Evolutionary conservation across 108 stramenopile species (phyloP), one percentile per base, ranked within the genome.

Genomic region (Parietichytrium sp.): DNA sequence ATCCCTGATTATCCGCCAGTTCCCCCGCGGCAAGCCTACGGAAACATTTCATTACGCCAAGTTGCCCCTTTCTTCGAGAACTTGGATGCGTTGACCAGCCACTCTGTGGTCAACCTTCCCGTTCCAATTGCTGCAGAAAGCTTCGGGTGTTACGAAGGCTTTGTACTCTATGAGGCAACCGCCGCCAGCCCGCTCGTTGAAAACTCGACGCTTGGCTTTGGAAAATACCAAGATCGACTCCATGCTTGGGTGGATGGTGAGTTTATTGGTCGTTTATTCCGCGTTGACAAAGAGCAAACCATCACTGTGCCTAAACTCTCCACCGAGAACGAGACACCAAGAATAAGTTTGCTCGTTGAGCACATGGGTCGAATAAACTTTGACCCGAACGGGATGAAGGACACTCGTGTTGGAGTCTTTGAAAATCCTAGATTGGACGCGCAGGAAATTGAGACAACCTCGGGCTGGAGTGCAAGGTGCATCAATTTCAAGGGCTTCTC

Each of bases 351-450:
- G 7, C 61, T 82, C 26, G 72, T 82, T 26, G 82, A 82, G 47
- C 16, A 33, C 31, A 48, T 72, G 33, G 82, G 82, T 4, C 4
- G 72, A 4, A 4, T 82, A 16, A 82, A 82, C 16, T 82, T 49
- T 45, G 61, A 50, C 54, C 8, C 4, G 4, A 31, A 27, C 3
- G 42, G 49, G 48, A 18, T 25, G 4, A 47, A 49, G 3, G 23
- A 20, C 16, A 72, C 72, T 48, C 33, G 72, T 48, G 12, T 50
- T 26, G 30, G 31, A 50, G 23, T 7, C 12, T 3, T 80, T 30
- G 48, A 25, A 31, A 33, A 52, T 29, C 26, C 26, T 20, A 15
- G 25, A 3, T 12, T 50, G 47, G 7, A 8, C 26, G 49, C n/a
- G 4, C 33, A 47, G 23, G 31, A 4, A 51, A 30, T 52, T 10